Evolutionary conservation across 345 rosid genomes (phyloP).

Genomic region (Streptanthus diversifolius): DNA sequence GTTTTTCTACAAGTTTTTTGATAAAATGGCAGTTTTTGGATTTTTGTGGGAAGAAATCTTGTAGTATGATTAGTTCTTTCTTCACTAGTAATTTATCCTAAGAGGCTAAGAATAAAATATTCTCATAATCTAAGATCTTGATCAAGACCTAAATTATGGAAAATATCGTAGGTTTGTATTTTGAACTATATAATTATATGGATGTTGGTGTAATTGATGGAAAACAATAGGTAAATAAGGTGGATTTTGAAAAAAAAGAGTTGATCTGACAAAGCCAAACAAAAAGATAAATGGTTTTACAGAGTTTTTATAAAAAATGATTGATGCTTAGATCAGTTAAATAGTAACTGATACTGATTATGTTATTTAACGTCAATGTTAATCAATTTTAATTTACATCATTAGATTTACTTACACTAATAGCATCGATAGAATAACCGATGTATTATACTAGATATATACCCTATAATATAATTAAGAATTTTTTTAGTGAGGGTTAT

Average conservation of each 20-base stretch:
- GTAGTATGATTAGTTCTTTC: neutral
- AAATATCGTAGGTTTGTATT: neutral
- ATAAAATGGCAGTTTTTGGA: neutral
- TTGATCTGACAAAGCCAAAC: conserved; percentile 5
- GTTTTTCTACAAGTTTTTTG: neutral
- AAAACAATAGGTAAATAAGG: neutral
- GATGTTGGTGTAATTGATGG: neutral
- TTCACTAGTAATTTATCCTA: neutral
- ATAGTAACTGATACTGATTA: neutral
- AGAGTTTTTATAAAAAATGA: neutral
- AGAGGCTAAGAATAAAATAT: neutral
- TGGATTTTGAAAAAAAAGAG: conserved; percentile 4
- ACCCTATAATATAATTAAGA: neutral
- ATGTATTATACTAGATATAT: neutral
- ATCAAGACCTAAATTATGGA: neutral
- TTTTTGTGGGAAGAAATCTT: neutral
- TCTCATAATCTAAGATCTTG: neutral
- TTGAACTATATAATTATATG: neutral
- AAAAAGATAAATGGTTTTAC: neutral
- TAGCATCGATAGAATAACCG: neutral
- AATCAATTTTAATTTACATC: neutral
- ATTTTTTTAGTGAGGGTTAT: neutral
- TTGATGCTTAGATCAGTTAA: neutral
- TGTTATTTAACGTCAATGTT: neutral
- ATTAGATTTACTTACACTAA: neutral